Evolutionary conservation across 192 early-diverging fungal species (phyloP), one percentile per base, ranked within the genome.

Genomic region (Rhizophlyctis rosea): DNA sequence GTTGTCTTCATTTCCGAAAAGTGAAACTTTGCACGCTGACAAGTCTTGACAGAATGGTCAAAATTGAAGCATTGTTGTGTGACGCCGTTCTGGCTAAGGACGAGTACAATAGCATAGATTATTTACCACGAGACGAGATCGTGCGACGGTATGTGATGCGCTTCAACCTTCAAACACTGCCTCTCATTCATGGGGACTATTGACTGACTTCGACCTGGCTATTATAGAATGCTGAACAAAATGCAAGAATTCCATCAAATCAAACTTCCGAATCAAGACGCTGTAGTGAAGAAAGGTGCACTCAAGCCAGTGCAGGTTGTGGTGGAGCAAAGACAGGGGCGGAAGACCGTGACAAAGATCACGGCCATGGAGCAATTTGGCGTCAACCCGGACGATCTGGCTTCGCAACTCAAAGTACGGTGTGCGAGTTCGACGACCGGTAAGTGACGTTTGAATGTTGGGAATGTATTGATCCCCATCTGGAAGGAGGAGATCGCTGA

Each of bases 391-490:
- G 85, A 88, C 13, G 74, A 80, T 2, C 69, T 89, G 21, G 75
- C 75, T 3, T 76, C 81, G 29, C 74, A 80, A 23, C 69, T 91
- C 21, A 81, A 80, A 57, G 72, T 74, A 39, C 63, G 77, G 50
- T 91, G 90, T 62, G 90, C 87, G 4, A 76, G 79, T 32, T 84
- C 83, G 54, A 82, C 86, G 33, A 66, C 86, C 4, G 79, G 82
- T 86, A 77, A 58, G 70, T 73, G 5, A 9, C 50, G 25, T 52
- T 52, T 23, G 5, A 7, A 52, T 52, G 5, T 27, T 9, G 5
- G 23, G 5, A 7, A 18, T 52, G 7, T 5, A 5, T 27, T 52
- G 11, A 52, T 24, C 50, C 50, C 24, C 23, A 7, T 14, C 5
- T 24, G 5, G 5, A 7, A 52, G 5, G 9, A 24, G 11, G 50